A percentile compares a stretch with the other conserved stretches of the same genome.
phyloP scores from a whole-genome alignment of 225 moss, liverwort and hornwort species.

The Antitrichia curtipendula region DNA sequence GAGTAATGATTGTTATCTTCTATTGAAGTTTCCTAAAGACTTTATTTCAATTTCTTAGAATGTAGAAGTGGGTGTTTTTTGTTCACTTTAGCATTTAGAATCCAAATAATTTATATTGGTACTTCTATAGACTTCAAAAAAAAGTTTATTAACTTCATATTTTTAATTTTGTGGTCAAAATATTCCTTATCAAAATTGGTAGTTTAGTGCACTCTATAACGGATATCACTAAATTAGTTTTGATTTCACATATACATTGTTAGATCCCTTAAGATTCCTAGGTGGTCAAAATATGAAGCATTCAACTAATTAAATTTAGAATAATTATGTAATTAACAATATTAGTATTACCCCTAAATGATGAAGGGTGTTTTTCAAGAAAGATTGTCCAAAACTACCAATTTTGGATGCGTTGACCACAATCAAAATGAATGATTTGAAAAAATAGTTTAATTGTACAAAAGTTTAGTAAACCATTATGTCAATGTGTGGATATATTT shows the following conservation, averaged over 20 bases:
- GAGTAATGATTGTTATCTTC: no score
- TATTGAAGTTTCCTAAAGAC: neutral
- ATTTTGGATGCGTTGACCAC: neutral
- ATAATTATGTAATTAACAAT: neutral
- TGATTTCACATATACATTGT: neutral
- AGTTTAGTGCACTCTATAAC: neutral
- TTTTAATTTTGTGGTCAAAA: neutral
- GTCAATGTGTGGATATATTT: fast-evolving
- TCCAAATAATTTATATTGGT: neutral
- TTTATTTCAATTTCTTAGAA: neutral
- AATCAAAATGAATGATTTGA: neutral
- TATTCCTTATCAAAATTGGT: fast-evolving
- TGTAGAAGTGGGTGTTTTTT: neutral
- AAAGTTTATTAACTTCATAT: neutral
- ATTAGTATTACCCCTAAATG: fast-evolving
- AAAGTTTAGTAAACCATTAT: neutral
- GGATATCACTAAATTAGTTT: fast-evolving
- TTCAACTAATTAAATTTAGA: neutral
- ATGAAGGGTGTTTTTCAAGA: fast-evolving
- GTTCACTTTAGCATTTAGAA: no score
- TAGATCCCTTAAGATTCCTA: neutral
- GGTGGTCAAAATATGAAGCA: fast-evolving
- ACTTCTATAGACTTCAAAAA: fast-evolving
- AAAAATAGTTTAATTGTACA: no score
- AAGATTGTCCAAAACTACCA: neutral